A percentile compares a stretch with the other conserved stretches of the same genome.
Evolutionary conservation across 164 flowering plant species (phyloP).

Genomic region (Berberis thunbergii): DNA sequence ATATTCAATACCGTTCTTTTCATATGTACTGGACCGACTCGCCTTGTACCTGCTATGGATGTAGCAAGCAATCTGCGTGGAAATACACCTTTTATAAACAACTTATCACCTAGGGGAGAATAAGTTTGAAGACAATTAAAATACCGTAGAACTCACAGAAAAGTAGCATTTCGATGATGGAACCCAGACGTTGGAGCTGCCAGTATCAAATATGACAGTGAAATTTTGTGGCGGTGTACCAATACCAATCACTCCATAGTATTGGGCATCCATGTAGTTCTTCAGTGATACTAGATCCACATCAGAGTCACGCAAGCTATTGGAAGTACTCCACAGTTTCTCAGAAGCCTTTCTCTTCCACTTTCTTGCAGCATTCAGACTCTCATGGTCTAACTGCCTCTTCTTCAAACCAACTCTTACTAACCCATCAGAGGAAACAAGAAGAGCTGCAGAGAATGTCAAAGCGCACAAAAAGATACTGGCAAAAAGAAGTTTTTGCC

Average conservation of each 20-base stretch:
- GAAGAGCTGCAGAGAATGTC: constrained; percentile 6
- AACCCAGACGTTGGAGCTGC: constrained; percentile 67
- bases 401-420: constrained; percentile 39
- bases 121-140: not conserved
- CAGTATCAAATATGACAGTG: constrained; percentile 55
- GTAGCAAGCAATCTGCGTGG: constrained; percentile 65
- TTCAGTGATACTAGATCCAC: constrained; percentile 31
- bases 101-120: not conserved
- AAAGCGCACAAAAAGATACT: constrained; percentile 17
- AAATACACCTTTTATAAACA: not conserved
- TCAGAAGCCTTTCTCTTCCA: not conserved
- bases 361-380: constrained; percentile 15
- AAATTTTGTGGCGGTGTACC: constrained; percentile 65
- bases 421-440: constrained; percentile 29
- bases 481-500: constrained; percentile 12
- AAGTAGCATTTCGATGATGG: constrained; percentile 57
- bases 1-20: constrained; percentile 34
- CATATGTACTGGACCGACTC: constrained; percentile 46
- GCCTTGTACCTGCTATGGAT: constrained; percentile 57
- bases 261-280: constrained; percentile 52
- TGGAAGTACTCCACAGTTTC: not conserved
- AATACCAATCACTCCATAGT: constrained; percentile 52
- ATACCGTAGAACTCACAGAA: constrained; percentile 37
- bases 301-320: constrained; percentile 8
- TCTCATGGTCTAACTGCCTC: constrained; percentile 16